A percentile compares a stretch with the other conserved stretches of the same genome.
Evolutionary conservation across 805 yeast genomes (phyloP).

Genomic region (Barnettozyma sp.): DNA sequence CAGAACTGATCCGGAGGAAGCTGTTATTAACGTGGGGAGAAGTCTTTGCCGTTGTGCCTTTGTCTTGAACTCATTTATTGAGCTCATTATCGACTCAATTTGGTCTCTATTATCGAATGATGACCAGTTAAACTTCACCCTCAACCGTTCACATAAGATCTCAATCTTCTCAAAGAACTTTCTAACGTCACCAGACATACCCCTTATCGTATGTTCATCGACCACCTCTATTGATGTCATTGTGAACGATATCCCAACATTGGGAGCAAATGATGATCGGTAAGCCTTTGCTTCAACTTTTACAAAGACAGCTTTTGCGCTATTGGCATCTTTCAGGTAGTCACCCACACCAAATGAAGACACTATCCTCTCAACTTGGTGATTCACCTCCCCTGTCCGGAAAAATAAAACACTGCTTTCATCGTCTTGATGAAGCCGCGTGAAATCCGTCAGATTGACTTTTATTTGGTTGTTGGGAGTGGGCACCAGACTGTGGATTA

Average conservation of each 20-base stretch:
- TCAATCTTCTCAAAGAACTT: not conserved
- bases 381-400: not conserved
- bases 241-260: not conserved
- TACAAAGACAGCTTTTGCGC: constrained; percentile 1
- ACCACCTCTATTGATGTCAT: not conserved
- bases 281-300: constrained; percentile 2
- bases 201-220: not conserved
- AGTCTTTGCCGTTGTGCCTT: not conserved
- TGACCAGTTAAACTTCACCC: not conserved
- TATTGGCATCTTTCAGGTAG: not conserved
- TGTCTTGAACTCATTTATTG: not conserved
- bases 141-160: not conserved
- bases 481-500: not conserved
- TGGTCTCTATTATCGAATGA: not conserved
- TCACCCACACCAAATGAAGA: constrained; percentile 1
- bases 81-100: not conserved
- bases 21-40: too few species aligned
- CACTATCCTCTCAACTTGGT: not conserved
- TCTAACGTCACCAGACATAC: not conserved
- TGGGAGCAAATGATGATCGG: not conserved
- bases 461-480: too few species aligned
- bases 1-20: not conserved
- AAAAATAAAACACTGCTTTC: not conserved
- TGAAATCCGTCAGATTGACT: too few species aligned
- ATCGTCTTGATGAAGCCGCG: not conserved